phyloP scores from a whole-genome alignment of 2,329 filamentous ascomycete species.

The Penicillium capsulatum region DNA sequence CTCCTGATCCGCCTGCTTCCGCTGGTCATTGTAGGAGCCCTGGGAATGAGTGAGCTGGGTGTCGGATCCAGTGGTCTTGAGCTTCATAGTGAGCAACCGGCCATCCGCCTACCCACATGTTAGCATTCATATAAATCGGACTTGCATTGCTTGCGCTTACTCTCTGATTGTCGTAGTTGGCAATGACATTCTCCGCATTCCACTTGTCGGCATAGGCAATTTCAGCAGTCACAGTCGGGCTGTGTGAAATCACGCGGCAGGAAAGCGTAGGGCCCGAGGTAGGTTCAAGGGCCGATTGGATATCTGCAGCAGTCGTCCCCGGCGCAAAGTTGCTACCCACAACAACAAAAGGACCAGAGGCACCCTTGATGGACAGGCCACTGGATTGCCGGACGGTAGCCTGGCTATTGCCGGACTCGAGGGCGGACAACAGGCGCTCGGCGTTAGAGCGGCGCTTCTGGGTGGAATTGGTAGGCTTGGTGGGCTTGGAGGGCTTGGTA shows the following conservation, averaged over 20 bases:
- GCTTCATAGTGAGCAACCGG: constrained; percentile 54
- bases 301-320: constrained; percentile 63
- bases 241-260: constrained; percentile 51
- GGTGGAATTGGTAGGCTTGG: not conserved
- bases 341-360: constrained; percentile 53
- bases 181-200: constrained; percentile 57
- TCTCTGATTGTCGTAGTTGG: constrained; percentile 60
- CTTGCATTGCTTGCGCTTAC: constrained; percentile 33
- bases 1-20: constrained; percentile 41
- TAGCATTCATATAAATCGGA: constrained; percentile 13
- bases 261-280: constrained; percentile 51
- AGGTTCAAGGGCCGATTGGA: constrained; percentile 56
- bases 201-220: constrained; percentile 54
- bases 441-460: constrained; percentile 34
- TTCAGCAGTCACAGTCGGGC: constrained; percentile 58
- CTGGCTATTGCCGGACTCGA: constrained; percentile 29
- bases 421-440: constrained; percentile 30
- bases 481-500: constrained; percentile 19
- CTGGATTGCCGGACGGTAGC: constrained; percentile 30
- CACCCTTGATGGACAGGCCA: constrained; percentile 54
- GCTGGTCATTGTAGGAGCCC: constrained; percentile 32
- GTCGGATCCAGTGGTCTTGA: constrained; percentile 38
- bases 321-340: constrained; percentile 61
- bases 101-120: constrained; percentile 52
- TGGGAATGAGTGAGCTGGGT: constrained; percentile 12